Base-by-base conservation (phyloP, 306 rosid genomes). In the Pachyrhizus erosus region DNA sequence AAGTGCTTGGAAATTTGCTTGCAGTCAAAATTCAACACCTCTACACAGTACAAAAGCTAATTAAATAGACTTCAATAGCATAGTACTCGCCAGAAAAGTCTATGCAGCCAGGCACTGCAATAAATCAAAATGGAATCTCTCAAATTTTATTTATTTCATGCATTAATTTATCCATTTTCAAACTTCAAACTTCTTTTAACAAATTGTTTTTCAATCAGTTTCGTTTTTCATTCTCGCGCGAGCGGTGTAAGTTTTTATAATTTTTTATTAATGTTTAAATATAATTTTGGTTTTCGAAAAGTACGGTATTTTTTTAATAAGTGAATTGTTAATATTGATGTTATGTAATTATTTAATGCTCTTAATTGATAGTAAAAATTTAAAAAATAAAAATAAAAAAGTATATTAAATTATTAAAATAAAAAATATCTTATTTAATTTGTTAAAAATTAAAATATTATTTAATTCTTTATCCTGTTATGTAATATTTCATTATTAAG, bases 21-120 rank as follows among this genome's bases (percentile, higher is more conserved):
- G 73, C 29, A 77, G 46, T 77, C 73, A 77, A 45, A 46, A 77
- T 45, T 77, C 17, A 77, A 26, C 9, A n/a, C 9, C 62, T 29
- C 2, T 42, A 21, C 43, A 61, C 49, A 20, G 81, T 77, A 33
- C 71, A 60, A 15, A 61, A 45, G 5, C n/a, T 29, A 75, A 75
- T 57, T 75, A 55, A 75, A 75, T 55, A 15, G 3, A 39, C 8
- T 40, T 55, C 40, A 37, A 73, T 54, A 29, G 37, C 66, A 39
- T 12, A 75, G 14, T 75, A 57, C 54, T 75, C 17, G 0, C 39
- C 21, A 21, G n/a, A 75, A 75, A 75, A 55, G 49, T 75, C 79
- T 73, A 12, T 55, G 49, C 15, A 49, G 21, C 52, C n/a, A 13
- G n/a, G 7, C 67, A 34, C 23, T 34, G 52, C 37, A 54, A 55